Percentiles rank a stretch among this genome's conserved stretches.
phyloP scores from a whole-genome alignment of 345 rosid species.

The Ailanthus altissimus region DNA sequence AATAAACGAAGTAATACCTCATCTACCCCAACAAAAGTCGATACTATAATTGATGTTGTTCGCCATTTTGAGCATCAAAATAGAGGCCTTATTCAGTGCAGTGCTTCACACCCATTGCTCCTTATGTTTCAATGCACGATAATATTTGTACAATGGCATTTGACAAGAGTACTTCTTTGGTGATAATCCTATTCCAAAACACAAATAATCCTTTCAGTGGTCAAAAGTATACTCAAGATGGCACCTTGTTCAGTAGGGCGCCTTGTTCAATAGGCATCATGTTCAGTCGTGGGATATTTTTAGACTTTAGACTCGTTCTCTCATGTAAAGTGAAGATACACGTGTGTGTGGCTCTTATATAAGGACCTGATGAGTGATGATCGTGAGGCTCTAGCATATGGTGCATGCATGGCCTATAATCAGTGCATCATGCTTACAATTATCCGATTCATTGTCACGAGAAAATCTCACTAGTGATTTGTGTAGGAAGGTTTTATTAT shows the following conservation, averaged over 20 bases:
- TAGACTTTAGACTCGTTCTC: neutral
- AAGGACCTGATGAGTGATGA: slow-evolving; percentile 61
- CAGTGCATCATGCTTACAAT: slow-evolving; percentile 30
- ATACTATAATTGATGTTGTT: slow-evolving; percentile 19
- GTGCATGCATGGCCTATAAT: slow-evolving; percentile 33
- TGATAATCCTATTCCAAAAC: slow-evolving; percentile 34
- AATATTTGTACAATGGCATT: slow-evolving; percentile 41
- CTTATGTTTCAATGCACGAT: slow-evolving; percentile 43
- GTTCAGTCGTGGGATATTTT: slow-evolving; percentile 28
- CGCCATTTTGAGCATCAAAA: slow-evolving; percentile 19
- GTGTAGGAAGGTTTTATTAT: no score
- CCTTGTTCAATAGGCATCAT: slow-evolving; percentile 40
- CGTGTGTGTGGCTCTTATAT: slow-evolving; percentile 38
- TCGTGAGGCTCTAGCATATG: slow-evolving; percentile 45
- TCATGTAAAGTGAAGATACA: neutral
- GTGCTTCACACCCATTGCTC: slow-evolving; percentile 44
- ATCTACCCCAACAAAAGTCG: neutral
- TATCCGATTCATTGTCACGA: slow-evolving; percentile 20
- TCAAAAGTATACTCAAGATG: slow-evolving; percentile 25
- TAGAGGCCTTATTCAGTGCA: slow-evolving; percentile 27
- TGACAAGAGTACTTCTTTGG: slow-evolving; percentile 34
- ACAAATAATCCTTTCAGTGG: slow-evolving; percentile 27
- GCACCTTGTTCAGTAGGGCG: slow-evolving; percentile 42
- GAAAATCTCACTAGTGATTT: slow-evolving; percentile 23
- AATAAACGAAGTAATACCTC: neutral